Evolutionary conservation across 805 yeast genomes (phyloP).

Genomic region (Limtongia smithiae): DNA sequence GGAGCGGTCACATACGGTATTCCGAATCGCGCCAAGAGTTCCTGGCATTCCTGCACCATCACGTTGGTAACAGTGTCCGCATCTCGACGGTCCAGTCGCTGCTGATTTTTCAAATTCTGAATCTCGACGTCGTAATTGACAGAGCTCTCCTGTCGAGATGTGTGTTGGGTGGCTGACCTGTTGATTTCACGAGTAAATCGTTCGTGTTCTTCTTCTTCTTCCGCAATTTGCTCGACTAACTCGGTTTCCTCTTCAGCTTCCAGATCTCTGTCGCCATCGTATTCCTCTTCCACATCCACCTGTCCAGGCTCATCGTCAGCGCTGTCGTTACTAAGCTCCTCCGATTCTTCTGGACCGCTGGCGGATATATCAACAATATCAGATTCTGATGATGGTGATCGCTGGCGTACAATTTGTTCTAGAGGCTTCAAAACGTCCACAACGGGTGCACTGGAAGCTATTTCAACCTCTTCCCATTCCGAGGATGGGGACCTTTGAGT

Average conservation of each 20-base stretch:
- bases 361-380: too few relatives aligned
- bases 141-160: neutral
- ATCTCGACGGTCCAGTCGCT: constrained; percentile 70
- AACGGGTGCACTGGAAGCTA: too few relatives aligned
- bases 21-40: constrained; percentile 79
- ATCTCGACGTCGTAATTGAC: constrained; percentile 33
- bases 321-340: too few relatives aligned
- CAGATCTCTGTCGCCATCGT: constrained; percentile 31
- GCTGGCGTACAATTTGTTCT: too few relatives aligned
- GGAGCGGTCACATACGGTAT: constrained; percentile 95
- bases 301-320: too few relatives aligned
- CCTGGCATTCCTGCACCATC: constrained; percentile 90
- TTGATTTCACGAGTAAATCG: constrained; percentile 46
- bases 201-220: constrained; percentile 72
- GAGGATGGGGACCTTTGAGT: too few relatives aligned
- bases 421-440: too few relatives aligned
- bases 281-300: constrained; percentile 24
- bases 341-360: too few relatives aligned
- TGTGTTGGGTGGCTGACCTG: too few relatives aligned
- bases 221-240: constrained; percentile 55
- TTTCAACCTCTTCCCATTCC: too few relatives aligned
- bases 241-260: constrained; percentile 70
- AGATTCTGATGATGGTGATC: too few relatives aligned
- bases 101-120: constrained; percentile 54
- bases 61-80: constrained; percentile 84